Base-by-base conservation (phyloP, 1,284 basidiomycete species). In the Pseudozyma sp. region DNA sequence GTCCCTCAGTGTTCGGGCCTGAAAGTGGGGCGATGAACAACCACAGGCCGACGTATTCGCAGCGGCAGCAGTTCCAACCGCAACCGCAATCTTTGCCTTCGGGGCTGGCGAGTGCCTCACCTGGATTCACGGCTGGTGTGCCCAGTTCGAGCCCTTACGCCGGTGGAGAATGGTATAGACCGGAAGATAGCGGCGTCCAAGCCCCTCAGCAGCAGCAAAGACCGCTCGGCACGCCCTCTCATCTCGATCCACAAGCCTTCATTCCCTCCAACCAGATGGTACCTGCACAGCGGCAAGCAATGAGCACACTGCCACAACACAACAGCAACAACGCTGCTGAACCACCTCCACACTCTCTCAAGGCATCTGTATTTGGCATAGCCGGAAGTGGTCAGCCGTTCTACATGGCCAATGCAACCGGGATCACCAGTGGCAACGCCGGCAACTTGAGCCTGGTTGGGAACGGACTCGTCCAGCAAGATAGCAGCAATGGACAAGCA, bases 311-410 rank as follows among this genome's bases (percentile, higher is more conserved):
- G 13, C 3, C 43, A 44, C 16, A 16, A 44, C n/a, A 44, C 43
- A 44, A 3, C 43, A 48, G 19, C 19, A 34, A 35, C 49, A 45
- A 43, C 47, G 12, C 39, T 47, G 51, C 42, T 9, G 10, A 43
- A 7, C 52, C 34, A 3, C 14, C 2, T 55, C 11, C 50, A 31
- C 36, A 49, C 5, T 39, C 38, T 11, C 14, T 21, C 25, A 60
- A 57, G 42, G 48, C 59, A 19, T 59, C 57, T 5, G 63, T 59
- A 35, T 52, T 59, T 25, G 62, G 18, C 1, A 31, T 7, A 13
- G 39, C 48, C 5, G 34, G 38, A 9, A 34, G 38, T 13, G 4
- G 25, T 5, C 9, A 25, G 45, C 19, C 45, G 21, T 47, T 47
- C 19, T 12, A 12, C 10, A 47, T 25, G 12, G 45, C 19, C 10